These are phyloP conservation scores for Sugiyamaella xylanicola DNA, from an alignment of 1,139 yeast genomes.

Conservation along the genomic window DNA sequence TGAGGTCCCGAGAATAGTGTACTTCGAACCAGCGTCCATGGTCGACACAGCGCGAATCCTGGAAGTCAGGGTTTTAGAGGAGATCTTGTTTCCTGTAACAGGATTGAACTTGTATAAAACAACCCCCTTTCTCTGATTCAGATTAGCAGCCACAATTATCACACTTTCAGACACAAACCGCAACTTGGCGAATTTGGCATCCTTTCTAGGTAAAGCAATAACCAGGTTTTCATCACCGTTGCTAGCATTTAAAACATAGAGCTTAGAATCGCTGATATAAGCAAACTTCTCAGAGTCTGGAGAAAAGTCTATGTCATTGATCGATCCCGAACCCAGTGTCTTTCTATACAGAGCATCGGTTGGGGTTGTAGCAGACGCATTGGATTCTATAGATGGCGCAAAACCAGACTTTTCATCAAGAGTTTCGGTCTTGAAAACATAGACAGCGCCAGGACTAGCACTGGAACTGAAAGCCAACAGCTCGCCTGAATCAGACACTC, in stretches of 20 bases:
- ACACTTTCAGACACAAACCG: slow-evolving; percentile 55
- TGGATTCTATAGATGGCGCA: too few relatives aligned
- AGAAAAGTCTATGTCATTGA: slow-evolving; percentile 33
- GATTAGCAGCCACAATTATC: slow-evolving; percentile 59
- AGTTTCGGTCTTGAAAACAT: slow-evolving; percentile 23
- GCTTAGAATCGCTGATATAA: slow-evolving; percentile 27
- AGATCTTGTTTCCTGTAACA: slow-evolving; percentile 15
- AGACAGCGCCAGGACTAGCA: slow-evolving; percentile 27
- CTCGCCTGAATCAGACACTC: slow-evolving; percentile 22
- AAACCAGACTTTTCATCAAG: slow-evolving; percentile 6
- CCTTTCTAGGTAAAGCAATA: slow-evolving; percentile 28
- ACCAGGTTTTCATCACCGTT: slow-evolving; percentile 31
- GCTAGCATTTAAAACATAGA: slow-evolving; percentile 30
- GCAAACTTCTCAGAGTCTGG: slow-evolving; percentile 33
- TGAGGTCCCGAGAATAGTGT: slow-evolving; percentile 74
- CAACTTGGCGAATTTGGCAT: slow-evolving; percentile 54
- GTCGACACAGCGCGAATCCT: slow-evolving; percentile 70
- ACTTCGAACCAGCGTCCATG: slow-evolving; percentile 56
- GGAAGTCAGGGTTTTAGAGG: slow-evolving; percentile 15
- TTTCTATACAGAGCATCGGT: slow-evolving; percentile 13
- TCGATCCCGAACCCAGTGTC: slow-evolving; percentile 17
- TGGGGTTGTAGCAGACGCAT: background rate
- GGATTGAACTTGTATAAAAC: slow-evolving; percentile 45
- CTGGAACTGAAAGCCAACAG: slow-evolving; percentile 33
- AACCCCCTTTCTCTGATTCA: slow-evolving; percentile 36